These are phyloP conservation scores for Rosa rugosa DNA, from an alignment of 306 rosid species.

Conservation along the genomic window DNA sequence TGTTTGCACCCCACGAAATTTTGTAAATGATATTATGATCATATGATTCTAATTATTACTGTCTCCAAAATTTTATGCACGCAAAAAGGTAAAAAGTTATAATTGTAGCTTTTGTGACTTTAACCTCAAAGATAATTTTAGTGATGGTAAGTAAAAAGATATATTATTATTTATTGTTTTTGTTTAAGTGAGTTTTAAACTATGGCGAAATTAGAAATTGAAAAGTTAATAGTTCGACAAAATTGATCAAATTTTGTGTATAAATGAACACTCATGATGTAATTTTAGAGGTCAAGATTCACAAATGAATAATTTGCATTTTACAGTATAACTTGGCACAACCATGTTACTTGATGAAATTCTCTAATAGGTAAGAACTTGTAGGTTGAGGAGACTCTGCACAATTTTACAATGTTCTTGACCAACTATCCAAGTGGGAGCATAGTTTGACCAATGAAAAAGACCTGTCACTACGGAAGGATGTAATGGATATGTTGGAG, in stretches of 20 bases:
- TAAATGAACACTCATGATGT: too few relatives aligned
- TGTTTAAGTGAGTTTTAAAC: too few relatives aligned
- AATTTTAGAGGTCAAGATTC: too few relatives aligned
- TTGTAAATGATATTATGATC: background rate
- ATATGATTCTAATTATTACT: slow-evolving; percentile 3
- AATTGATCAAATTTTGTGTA: too few relatives aligned
- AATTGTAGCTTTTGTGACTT: background rate
- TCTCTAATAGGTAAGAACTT: too few relatives aligned
- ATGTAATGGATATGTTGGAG: background rate
- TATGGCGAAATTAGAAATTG: too few relatives aligned
- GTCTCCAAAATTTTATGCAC: background rate
- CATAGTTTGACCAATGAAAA: background rate
- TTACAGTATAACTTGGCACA: too few relatives aligned
- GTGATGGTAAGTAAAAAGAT: too few relatives aligned
- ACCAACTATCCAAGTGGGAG: background rate
- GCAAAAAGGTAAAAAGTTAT: background rate
- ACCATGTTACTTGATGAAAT: too few relatives aligned
- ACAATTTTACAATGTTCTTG: background rate
- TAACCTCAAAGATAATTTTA: background rate
- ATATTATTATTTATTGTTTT: too few relatives aligned
- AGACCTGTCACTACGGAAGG: background rate
- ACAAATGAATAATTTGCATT: too few relatives aligned
- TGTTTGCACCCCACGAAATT: background rate
- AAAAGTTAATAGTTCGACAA: too few relatives aligned
- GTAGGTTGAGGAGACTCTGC: background rate